phyloP scores from a whole-genome alignment of 2,329 filamentous ascomycete genomes.

The Thielaviopsis musarum region DNA sequence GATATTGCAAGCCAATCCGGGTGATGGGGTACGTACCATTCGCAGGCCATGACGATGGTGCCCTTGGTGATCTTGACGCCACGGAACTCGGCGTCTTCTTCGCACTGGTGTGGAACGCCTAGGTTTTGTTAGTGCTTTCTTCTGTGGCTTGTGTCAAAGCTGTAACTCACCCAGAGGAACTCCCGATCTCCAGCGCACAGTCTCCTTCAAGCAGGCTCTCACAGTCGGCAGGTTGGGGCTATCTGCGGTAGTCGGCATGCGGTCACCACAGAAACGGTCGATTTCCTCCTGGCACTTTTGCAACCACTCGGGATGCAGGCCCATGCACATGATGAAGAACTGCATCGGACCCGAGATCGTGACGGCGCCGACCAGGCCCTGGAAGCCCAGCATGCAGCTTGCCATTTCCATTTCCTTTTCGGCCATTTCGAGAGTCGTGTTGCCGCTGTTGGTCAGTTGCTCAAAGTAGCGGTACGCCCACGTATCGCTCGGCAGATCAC shows the following conservation, averaged over 20 bases:
- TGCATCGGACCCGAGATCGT: constrained; percentile 32
- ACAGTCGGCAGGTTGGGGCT: constrained; percentile 33
- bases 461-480: constrained; percentile 33
- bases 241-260: constrained; percentile 34
- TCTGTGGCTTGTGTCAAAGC: neutral
- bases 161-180: constrained; percentile 30
- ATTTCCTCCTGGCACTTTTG: constrained; percentile 38
- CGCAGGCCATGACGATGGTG: constrained; percentile 31
- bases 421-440: constrained; percentile 23
- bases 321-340: constrained; percentile 36
- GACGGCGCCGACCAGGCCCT: constrained; percentile 33
- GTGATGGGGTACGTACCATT: constrained; percentile 24
- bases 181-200: constrained; percentile 38
- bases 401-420: constrained; percentile 29
- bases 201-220: constrained; percentile 40
- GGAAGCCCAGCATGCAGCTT: constrained; percentile 34
- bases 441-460: constrained; percentile 24
- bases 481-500: constrained; percentile 27
- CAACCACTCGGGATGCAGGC: constrained; percentile 35
- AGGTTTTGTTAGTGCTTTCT: neutral
- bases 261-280: constrained; percentile 35
- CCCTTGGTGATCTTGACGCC: constrained; percentile 31
- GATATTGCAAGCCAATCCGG: neutral
- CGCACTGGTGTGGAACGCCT: constrained; percentile 32
- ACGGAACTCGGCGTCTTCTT: constrained; percentile 28